Evolutionary conservation across 2,329 filamentous ascomycete species (phyloP).

Genomic region (Fusarium humuli): DNA sequence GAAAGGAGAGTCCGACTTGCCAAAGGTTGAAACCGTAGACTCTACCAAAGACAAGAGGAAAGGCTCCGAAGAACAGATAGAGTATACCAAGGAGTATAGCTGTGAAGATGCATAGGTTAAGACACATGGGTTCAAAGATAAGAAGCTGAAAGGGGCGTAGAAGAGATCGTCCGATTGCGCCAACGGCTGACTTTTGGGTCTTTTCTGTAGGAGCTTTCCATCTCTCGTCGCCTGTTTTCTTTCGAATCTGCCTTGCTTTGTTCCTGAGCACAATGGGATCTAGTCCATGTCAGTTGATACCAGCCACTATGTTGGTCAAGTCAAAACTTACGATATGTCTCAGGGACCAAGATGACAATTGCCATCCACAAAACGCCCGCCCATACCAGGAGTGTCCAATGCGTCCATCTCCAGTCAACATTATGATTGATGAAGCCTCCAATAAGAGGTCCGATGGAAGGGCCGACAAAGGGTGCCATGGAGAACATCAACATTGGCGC

Average conservation of each 20-base stretch:
- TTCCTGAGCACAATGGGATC: constrained; percentile 76
- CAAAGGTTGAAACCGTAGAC: constrained; percentile 82
- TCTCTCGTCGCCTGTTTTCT: constrained; percentile 80
- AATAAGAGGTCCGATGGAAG: constrained; percentile 68
- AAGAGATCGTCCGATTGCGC: constrained; percentile 69
- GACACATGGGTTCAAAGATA: constrained; percentile 84
- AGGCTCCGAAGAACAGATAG: constrained; percentile 92
- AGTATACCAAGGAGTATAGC: constrained; percentile 88
- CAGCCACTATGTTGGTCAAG: background rate
- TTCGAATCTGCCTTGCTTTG: constrained; percentile 77
- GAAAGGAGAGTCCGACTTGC: constrained; percentile 82
- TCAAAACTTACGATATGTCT: constrained; percentile 76
- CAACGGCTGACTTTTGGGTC: constrained; percentile 72
- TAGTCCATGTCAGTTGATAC: constrained; percentile 40
- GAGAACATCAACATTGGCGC: constrained; percentile 87
- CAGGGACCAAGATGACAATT: constrained; percentile 80
- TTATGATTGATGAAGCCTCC: constrained; percentile 88
- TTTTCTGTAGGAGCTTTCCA: constrained; percentile 85
- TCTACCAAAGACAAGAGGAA: constrained; percentile 79
- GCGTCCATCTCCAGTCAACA: constrained; percentile 81
- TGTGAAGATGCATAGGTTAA: constrained; percentile 83
- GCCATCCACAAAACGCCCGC: constrained; percentile 70
- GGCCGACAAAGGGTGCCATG: constrained; percentile 72
- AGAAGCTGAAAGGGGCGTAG: constrained; percentile 83
- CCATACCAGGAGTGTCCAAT: constrained; percentile 89